Evolutionary conservation across 176 grass and related monocot species (phyloP), one percentile per base, ranked within the genome.

Genomic region (Eragrostis nindensis): DNA sequence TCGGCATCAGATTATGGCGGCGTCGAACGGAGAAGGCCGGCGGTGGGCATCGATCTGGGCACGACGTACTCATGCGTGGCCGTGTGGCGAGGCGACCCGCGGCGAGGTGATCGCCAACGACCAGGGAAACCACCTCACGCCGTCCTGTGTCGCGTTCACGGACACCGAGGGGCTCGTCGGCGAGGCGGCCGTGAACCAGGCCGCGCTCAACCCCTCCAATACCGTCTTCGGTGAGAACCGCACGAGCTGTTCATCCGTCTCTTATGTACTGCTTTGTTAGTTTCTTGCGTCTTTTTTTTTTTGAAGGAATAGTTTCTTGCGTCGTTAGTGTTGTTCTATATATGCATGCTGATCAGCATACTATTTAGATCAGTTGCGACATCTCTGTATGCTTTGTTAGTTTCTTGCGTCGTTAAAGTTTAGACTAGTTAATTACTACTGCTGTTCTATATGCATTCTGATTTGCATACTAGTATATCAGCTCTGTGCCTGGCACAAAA

Each of bases 51-150:
- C 78, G 78, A 80, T 65, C 64, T 80, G 1, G 78, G 78, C 0
- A 80, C 65, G 50, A 80, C 78, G 1, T 80, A 82, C 68, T 72
- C 68, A 1, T 82, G 79, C 68, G 79, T 72, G 18, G 79, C 78
- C 39, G 5, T 70, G 8, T 80, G 78, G 78, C 78, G 66, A 0
- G 16, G 6, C n/a, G 49, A 44, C 16, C 24, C n/a, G 66, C 22
- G 39, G 39, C 50, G 78, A 80, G 66, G 50, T 80, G 5, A 80
- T 80, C 13, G 68, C 87, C 32, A 93, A 88, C 81, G 91, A 90
- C 73, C 91, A 93, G 80, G 91, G 91, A 68, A 90, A 90, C 73
- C 87, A 68, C 55, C 84, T 90, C 78, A 93, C 91, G 5, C 87
- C 91, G n/a, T 93, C 91, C 52, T 83, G 74, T 45, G 85, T 93